These are phyloP conservation scores for Kwoniella shivajii DNA, from an alignment of 1,284 basidiomycete genomes.

Conservation along the genomic window DNA sequence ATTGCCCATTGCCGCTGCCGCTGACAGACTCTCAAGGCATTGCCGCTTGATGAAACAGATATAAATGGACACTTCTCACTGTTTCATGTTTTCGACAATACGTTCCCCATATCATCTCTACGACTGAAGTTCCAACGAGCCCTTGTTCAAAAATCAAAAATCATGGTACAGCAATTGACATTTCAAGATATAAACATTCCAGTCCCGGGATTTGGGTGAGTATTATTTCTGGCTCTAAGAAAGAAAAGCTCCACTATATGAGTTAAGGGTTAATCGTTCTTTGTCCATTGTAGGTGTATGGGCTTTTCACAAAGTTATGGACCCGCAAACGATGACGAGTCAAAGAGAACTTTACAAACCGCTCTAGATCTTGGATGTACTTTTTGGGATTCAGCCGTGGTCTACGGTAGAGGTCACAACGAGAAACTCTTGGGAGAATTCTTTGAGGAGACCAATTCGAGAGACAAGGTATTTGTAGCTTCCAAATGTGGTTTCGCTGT, in stretches of 20 bases:
- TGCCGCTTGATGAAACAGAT: too few relatives aligned
- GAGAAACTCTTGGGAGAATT: constrained; percentile 51
- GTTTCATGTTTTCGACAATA: too few relatives aligned
- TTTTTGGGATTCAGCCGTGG: constrained; percentile 48
- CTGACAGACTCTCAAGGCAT: too few relatives aligned
- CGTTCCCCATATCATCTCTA: too few relatives aligned
- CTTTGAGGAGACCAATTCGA: constrained; percentile 36
- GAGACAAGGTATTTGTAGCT: constrained; percentile 53
- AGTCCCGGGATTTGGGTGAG: constrained; percentile 42
- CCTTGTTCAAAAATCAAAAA: too few relatives aligned
- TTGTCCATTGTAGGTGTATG: constrained; percentile 1
- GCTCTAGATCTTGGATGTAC: constrained; percentile 47
- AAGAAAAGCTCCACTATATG: too few relatives aligned
- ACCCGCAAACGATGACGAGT: constrained; percentile 27
- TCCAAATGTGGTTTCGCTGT: constrained; percentile 51
- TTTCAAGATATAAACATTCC: constrained; percentile 38
- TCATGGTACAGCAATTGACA: too few relatives aligned
- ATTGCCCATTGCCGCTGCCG: too few relatives aligned
- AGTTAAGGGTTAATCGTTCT: too few relatives aligned
- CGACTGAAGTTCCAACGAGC: too few relatives aligned
- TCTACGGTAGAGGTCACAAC: constrained; percentile 50
- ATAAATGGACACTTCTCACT: too few relatives aligned
- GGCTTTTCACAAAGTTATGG: constrained; percentile 21
- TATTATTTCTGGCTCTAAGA: neutral
- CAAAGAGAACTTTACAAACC: constrained; percentile 29